Evolutionary conservation across 257 asterid genomes (phyloP), one percentile per base, ranked within the genome.

Genomic region (Eucommia ulmoides): DNA sequence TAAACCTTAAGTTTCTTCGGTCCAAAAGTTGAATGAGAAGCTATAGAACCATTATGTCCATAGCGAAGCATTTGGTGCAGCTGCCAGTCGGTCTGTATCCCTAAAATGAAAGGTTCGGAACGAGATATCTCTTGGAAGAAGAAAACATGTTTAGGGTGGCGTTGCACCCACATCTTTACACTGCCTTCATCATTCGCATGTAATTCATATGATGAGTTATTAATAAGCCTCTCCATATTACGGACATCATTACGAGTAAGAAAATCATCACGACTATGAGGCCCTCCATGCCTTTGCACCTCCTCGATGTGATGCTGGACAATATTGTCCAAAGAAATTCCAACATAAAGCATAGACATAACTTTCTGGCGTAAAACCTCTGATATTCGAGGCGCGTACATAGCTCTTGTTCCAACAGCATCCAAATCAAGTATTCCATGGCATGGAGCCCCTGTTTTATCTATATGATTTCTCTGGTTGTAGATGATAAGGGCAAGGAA

Each of bases 41-140:
- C 74, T 50, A 76, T 41, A 14, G 54, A 54, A 53, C 70, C 77
- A 60, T 59, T 49, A 58, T 72, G 74, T 21, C 83, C 83, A 66
- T 57, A 63, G 1, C 70, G 74, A 57, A 76, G 74, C 79, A 72
- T 76, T 65, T 69, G 76, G 49, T 76, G 83, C 61, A 76, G 64
- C 64, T 76, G 83, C 83, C 83, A 76, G 38, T 76, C 80, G 1
- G 80, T 60, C 52, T 76, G 83, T 24, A 76, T 62, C 19, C 83
- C 83, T 51, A 76, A 49, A 51, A 69, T 19, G 45, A 72, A 63
- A 20, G 59, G 52, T 20, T 72, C 80, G 9, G 66, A 59, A 33
- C 65, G 60, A 15, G 60, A 50, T 42, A 24, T 56, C 68, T 72
- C 77, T 56, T 61, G 72, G 47, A 63, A 72, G 65, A 62, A 61